These are phyloP conservation scores for Fusarium avenaceum DNA, from an alignment of 2,329 filamentous ascomycete genomes.

Conservation along the genomic window DNA sequence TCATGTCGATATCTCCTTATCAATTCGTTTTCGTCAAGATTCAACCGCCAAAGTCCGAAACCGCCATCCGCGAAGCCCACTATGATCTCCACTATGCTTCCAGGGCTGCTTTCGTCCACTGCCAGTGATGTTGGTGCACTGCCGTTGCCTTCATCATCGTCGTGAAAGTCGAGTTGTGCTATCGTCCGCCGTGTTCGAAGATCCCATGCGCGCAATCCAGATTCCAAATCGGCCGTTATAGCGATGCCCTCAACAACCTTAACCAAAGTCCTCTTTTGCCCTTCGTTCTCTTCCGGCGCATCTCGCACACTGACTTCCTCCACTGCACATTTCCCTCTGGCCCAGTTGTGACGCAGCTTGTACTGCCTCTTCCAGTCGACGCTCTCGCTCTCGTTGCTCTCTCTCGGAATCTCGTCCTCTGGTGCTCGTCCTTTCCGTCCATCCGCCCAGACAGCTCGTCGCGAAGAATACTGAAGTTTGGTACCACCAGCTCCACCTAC, in stretches of 20 bases:
- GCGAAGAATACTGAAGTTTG: constrained; percentile 62
- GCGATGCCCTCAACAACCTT: constrained; percentile 83
- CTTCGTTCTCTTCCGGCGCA: constrained; percentile 51
- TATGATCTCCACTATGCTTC: constrained; percentile 68
- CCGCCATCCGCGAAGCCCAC: constrained; percentile 80
- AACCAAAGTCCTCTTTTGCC: constrained; percentile 75
- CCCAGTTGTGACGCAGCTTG: constrained; percentile 91
- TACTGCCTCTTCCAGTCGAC: constrained; percentile 92
- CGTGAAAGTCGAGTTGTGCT: constrained; percentile 60
- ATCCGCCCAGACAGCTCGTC: constrained; percentile 61
- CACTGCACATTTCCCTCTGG: constrained; percentile 82
- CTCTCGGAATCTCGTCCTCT: constrained; percentile 51
- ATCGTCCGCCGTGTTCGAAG: constrained; percentile 73
- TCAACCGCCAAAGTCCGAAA: constrained; percentile 77
- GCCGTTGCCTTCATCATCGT: constrained; percentile 38
- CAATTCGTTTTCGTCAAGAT: constrained; percentile 61
- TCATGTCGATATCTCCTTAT: constrained; percentile 69
- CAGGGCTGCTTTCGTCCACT: constrained; percentile 68
- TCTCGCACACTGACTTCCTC: constrained; percentile 76
- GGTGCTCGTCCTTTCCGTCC: constrained; percentile 59
- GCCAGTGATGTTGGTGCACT: constrained; percentile 72
- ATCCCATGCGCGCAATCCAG: constrained; percentile 84
- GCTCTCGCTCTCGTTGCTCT: constrained; percentile 45
- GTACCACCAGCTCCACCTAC: constrained; percentile 50
- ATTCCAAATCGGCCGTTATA: constrained; percentile 77